Evolutionary conservation across 2,329 filamentous ascomycete genomes (phyloP).

Genomic region (Trichoderma guizhouense): DNA sequence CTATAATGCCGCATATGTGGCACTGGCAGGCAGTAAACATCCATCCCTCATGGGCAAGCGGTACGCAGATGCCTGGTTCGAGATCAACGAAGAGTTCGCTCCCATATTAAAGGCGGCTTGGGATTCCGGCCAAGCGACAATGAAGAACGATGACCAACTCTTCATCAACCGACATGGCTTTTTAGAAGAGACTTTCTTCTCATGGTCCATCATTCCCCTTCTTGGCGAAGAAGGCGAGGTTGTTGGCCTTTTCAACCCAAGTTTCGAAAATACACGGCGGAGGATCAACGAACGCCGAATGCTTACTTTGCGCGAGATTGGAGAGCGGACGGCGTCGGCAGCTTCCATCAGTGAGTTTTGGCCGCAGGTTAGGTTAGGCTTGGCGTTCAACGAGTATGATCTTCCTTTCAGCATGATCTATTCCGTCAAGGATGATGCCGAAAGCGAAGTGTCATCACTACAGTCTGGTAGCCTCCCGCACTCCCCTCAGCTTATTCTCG

Average conservation of each 20-base stretch:
- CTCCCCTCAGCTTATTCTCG: slow-evolving; percentile 63
- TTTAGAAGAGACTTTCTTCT: slow-evolving; percentile 78
- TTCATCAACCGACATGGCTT: slow-evolving; percentile 68
- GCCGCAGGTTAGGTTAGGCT: slow-evolving; percentile 63
- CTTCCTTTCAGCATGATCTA: slow-evolving; percentile 76
- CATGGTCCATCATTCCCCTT: slow-evolving; percentile 76
- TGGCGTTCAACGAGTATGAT: slow-evolving; percentile 72
- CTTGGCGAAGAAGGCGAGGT: slow-evolving; percentile 71
- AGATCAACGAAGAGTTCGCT: slow-evolving; percentile 71
- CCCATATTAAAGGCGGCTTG: slow-evolving; percentile 66
- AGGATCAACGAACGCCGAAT: slow-evolving; percentile 77
- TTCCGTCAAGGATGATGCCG: slow-evolving; percentile 66
- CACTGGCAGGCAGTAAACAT: slow-evolving; percentile 73
- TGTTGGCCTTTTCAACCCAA: slow-evolving; percentile 73
- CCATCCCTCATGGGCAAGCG: slow-evolving; percentile 70
- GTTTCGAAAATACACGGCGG: slow-evolving; percentile 75
- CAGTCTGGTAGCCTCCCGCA: slow-evolving; percentile 63
- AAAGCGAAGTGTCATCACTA: slow-evolving; percentile 69
- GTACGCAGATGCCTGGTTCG: slow-evolving; percentile 66
- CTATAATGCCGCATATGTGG: slow-evolving; percentile 71
- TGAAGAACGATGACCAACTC: slow-evolving; percentile 79
- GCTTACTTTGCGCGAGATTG: slow-evolving; percentile 73
- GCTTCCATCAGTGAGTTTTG: slow-evolving; percentile 71
- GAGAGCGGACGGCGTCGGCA: slow-evolving; percentile 70
- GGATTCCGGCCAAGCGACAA: slow-evolving; percentile 70